phyloP scores from a whole-genome alignment of 208 protist species.

The Crithidia thermophila region DNA sequence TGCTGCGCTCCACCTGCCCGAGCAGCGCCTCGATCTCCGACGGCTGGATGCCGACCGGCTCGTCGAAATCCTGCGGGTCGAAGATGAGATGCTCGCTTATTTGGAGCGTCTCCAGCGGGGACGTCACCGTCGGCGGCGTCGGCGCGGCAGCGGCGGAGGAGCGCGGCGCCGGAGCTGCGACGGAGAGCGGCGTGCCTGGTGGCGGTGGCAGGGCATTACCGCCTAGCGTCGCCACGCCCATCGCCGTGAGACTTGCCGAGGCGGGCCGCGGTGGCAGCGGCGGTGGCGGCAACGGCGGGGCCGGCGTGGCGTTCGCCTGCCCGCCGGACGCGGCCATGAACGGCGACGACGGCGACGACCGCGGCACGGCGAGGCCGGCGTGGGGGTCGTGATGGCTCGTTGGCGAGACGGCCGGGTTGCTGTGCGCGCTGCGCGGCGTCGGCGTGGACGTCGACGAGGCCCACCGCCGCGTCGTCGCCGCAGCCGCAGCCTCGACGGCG shows the following conservation, averaged over 20 bases:
- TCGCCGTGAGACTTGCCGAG: too few species aligned
- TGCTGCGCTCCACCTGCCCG: constrained; percentile 30
- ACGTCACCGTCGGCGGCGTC: not conserved
- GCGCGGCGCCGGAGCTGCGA: not conserved
- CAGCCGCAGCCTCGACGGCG: not conserved
- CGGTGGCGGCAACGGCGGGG: not conserved
- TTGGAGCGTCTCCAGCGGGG: constrained; percentile 16
- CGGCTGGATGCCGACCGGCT: constrained; percentile 15
- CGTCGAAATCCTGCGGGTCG: constrained; percentile 23
- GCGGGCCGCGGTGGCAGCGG: not conserved
- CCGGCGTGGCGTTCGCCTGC: not conserved
- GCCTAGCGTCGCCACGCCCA: too few species aligned
- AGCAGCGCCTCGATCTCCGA: constrained; percentile 36
- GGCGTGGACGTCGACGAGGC: constrained; percentile 12
- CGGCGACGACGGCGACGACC: constrained; percentile 7
- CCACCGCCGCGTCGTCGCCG: constrained; percentile 19
- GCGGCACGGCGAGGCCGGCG: not conserved
- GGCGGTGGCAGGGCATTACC: not conserved
- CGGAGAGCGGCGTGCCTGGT: not conserved
- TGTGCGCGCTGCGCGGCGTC: constrained; percentile 14
- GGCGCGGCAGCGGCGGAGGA: not conserved
- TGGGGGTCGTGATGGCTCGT: constrained; percentile 13
- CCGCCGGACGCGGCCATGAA: constrained; percentile 5
- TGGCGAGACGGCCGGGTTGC: not conserved
- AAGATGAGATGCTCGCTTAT: constrained; percentile 25